phyloP scores from a whole-genome alignment of 768 basidiomycete species.

The Russula brevipes region DNA sequence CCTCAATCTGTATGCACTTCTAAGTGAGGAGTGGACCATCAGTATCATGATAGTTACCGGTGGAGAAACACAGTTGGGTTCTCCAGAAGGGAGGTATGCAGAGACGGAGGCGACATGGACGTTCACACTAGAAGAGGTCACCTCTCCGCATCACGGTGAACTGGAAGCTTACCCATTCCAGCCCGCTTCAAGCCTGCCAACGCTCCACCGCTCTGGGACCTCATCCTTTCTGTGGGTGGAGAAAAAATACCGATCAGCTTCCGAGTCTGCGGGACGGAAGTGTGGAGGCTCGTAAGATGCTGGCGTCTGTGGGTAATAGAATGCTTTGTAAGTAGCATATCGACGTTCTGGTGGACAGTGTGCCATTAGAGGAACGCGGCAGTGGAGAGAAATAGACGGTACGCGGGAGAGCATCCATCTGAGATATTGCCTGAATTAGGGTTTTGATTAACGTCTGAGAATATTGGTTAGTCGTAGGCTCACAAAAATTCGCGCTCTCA shows the following conservation, averaged over 20 bases:
- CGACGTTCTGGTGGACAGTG: slow-evolving; percentile 52
- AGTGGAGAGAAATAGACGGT: not conserved
- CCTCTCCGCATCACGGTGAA: slow-evolving; percentile 1
- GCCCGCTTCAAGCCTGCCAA: slow-evolving; percentile 65
- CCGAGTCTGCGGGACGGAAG: slow-evolving; percentile 65
- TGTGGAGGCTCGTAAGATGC: slow-evolving; percentile 79
- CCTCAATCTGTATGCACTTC: slow-evolving; percentile 51
- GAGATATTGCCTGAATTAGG: slow-evolving; percentile 69
- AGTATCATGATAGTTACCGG: slow-evolving; percentile 38
- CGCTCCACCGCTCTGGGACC: slow-evolving; percentile 63
- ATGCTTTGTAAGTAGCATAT: slow-evolving; percentile 84
- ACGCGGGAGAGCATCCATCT: slow-evolving; percentile 79
- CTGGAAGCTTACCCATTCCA: slow-evolving; percentile 56
- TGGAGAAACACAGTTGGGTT: slow-evolving; percentile 48
- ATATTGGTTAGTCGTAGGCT: not conserved
- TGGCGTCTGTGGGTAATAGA: slow-evolving; percentile 76
- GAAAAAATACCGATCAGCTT: slow-evolving; percentile 76
- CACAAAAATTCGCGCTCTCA: not conserved
- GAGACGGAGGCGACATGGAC: slow-evolving; percentile 70
- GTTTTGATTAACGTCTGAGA: slow-evolving; percentile 67
- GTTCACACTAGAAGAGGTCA: slow-evolving; percentile 47
- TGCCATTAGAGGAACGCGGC: slow-evolving; percentile 1
- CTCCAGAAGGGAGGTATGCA: slow-evolving; percentile 61
- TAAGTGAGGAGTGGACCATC: slow-evolving; percentile 30
- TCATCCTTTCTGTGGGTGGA: slow-evolving; percentile 71